phyloP scores from a whole-genome alignment of 495 filamentous ascomycete species.

The Tuber umbilicatum region DNA sequence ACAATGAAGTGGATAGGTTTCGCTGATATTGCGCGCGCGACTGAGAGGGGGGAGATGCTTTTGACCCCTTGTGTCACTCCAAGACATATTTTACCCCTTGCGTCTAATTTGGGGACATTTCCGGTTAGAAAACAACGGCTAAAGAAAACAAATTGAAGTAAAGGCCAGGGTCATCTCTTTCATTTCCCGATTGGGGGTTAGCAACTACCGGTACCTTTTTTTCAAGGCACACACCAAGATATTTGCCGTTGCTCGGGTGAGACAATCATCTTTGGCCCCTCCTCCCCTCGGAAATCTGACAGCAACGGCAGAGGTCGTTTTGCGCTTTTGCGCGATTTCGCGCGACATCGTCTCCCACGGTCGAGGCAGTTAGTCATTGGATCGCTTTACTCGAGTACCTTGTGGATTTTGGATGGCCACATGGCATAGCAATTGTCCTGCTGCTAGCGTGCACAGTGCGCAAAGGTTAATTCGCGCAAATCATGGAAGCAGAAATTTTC shows the following conservation, averaged over 20 bases:
- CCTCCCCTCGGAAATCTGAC: neutral
- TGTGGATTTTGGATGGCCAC: neutral
- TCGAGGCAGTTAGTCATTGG: neutral
- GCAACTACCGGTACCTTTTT: constrained; percentile 4
- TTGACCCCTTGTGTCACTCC: neutral
- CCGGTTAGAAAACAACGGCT: neutral
- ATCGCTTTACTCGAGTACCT: no score
- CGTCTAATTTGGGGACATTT: neutral
- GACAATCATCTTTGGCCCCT: neutral
- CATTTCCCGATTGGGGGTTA: neutral
- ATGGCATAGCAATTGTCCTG: neutral
- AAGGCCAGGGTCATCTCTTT: neutral
- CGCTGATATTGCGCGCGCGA: constrained; percentile 9
- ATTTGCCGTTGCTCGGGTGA: neutral
- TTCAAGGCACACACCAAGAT: neutral
- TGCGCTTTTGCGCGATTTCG: neutral
- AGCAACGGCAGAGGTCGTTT: neutral
- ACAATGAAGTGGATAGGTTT: constrained; percentile 11
- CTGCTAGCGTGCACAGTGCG: neutral
- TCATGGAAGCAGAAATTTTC: neutral
- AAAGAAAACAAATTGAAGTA: neutral
- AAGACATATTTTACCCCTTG: constrained; percentile 3
- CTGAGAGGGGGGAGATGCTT: neutral
- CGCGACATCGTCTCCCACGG: neutral
- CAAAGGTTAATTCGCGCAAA: neutral